A percentile compares a stretch with the other conserved stretches of the same genome.
Conservation (phyloP, 148 eudicot species). For the Persicaria tinctoria region DNA sequence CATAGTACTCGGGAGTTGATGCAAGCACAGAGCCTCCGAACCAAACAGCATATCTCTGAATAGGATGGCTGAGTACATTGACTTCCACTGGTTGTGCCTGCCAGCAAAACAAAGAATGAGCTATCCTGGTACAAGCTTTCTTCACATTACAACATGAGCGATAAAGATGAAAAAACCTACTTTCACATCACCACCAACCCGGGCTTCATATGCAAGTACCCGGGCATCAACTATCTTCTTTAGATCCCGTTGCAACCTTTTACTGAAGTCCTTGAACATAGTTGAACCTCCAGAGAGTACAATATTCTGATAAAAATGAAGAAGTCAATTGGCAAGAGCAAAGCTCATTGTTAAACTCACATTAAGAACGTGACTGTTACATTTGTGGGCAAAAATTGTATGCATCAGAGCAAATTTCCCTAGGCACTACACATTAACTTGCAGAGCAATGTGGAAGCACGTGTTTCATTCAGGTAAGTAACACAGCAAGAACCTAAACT, state of each 20-base stretch:
- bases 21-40: conserved; percentile 99
- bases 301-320: conserved; percentile 50
- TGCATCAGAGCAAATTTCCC: too few relatives aligned
- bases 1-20: conserved; percentile 85
- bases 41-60: conserved; percentile 98
- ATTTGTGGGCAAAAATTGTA: too few relatives aligned
- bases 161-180: conserved; percentile 25
- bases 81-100: conserved; percentile 98
- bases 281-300: conserved; percentile 98
- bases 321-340: neutral
- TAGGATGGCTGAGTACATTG: conserved; percentile 90
- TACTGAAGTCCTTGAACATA: conserved; percentile 89
- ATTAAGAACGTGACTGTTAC: neutral
- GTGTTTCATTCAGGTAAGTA: too few relatives aligned
- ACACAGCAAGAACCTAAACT: too few relatives aligned
- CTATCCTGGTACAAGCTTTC: neutral
- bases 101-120: conserved; percentile 11
- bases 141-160: neutral
- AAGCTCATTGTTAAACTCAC: neutral
- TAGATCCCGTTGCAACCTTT: conserved; percentile 88
- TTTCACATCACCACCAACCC: conserved; percentile 68
- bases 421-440: too few relatives aligned
- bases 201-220: conserved; percentile 68
- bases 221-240: conserved; percentile 98
- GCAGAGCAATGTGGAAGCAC: too few relatives aligned